phyloP scores from a whole-genome alignment of 2,329 filamentous ascomycete genomes.

The Periconia macrospinosa region DNA sequence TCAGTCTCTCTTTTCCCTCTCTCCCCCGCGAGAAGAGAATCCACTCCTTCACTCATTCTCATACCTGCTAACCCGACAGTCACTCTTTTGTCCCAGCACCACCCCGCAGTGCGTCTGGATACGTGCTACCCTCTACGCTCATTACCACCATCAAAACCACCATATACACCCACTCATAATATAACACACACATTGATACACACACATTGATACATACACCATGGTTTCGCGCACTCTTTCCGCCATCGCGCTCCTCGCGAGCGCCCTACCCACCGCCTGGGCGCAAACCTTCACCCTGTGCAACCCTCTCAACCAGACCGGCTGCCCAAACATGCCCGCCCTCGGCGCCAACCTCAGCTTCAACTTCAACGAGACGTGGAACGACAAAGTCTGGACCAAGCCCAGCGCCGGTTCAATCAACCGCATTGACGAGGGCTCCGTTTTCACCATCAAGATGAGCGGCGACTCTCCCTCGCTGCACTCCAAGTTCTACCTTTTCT shows the following conservation, averaged over 20 bases:
- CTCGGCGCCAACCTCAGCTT: slow-evolving; percentile 62
- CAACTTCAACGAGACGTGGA: slow-evolving; percentile 57
- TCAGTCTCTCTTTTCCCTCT: slow-evolving; percentile 14
- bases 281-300: slow-evolving; percentile 80
- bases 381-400: slow-evolving; percentile 59
- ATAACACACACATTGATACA: slow-evolving; percentile 7
- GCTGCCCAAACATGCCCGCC: slow-evolving; percentile 71
- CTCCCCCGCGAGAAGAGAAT: slow-evolving; percentile 26
- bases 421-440: slow-evolving; percentile 65
- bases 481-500: slow-evolving; percentile 60
- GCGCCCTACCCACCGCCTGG: slow-evolving; percentile 48
- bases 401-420: slow-evolving; percentile 66
- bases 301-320: slow-evolving; percentile 69
- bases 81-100: slow-evolving; percentile 17
- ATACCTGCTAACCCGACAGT: slow-evolving; percentile 12
- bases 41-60: slow-evolving; percentile 30
- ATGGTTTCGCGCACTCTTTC: slow-evolving; percentile 41
- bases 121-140: slow-evolving; percentile 36
- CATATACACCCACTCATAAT: background rate
- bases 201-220: slow-evolving; percentile 7
- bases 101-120: slow-evolving; percentile 35
- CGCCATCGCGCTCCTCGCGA: slow-evolving; percentile 40
- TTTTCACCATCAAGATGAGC: slow-evolving; percentile 70
- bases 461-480: slow-evolving; percentile 77
- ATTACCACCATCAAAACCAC: slow-evolving; percentile 13